These are phyloP conservation scores for Ophiostoma sp. DNA, from an alignment of 2,329 filamentous ascomycete species.

Conservation along the genomic window DNA sequence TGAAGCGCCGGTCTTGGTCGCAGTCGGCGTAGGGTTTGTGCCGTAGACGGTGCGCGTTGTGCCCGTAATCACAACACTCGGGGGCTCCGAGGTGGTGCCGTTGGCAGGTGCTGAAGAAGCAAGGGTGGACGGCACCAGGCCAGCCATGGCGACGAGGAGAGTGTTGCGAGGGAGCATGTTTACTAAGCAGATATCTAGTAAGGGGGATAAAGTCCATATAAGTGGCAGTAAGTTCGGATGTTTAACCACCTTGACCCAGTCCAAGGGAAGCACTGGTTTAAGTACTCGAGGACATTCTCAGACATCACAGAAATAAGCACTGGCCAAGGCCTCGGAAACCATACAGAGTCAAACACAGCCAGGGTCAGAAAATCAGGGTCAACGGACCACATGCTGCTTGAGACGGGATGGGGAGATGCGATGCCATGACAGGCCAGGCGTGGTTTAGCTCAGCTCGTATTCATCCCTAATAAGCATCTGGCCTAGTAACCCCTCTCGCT, in stretches of 20 bases:
- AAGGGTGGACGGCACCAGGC: not conserved
- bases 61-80: slow-evolving; percentile 18
- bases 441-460: not conserved
- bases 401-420: not conserved
- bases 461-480: slow-evolving; percentile 3
- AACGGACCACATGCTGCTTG: not conserved
- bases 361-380: not conserved
- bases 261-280: not conserved
- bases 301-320: not conserved
- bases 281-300: not conserved
- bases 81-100: slow-evolving; percentile 7
- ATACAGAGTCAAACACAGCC: not conserved
- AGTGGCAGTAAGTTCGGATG: not conserved
- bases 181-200: no score
- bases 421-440: not conserved
- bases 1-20: not conserved
- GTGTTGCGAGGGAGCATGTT: not conserved
- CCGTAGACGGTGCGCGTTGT: slow-evolving; percentile 23
- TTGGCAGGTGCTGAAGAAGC: not conserved
- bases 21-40: slow-evolving; percentile 20
- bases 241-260: not conserved
- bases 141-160: not conserved
- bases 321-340: not conserved
- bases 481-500: no score
- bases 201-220: not conserved